A percentile compares a stretch with the other conserved stretches of the same genome.
phyloP scores from a whole-genome alignment of 2,329 filamentous ascomycete genomes.

The Exophiala alcalophila region DNA sequence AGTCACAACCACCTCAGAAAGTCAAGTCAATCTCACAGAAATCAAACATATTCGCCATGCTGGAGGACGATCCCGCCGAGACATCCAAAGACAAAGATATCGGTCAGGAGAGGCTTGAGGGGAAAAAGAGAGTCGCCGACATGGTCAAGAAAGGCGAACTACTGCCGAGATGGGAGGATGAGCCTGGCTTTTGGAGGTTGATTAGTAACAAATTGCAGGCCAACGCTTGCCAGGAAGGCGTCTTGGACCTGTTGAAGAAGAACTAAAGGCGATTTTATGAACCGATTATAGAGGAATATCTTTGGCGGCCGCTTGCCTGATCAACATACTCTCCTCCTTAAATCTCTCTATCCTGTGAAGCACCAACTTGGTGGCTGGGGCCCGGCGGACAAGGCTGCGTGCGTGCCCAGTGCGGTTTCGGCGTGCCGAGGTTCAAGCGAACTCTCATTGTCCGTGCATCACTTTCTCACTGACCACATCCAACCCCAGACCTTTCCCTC shows the following conservation, averaged over 20 bases:
- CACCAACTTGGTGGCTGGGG: too few relatives aligned
- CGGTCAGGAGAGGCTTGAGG: slow-evolving; percentile 8
- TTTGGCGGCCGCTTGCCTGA: too few relatives aligned
- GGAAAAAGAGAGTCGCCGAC: slow-evolving; percentile 23
- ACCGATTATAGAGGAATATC: too few relatives aligned
- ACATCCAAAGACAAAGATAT: slow-evolving; percentile 7
- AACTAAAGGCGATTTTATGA: neutral
- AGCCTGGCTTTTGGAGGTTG: slow-evolving; percentile 52
- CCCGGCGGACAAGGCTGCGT: too few relatives aligned
- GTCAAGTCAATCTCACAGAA: slow-evolving; percentile 17
- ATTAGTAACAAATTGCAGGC: slow-evolving; percentile 60
- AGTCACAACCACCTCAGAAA: slow-evolving; percentile 7
- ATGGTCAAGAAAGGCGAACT: slow-evolving; percentile 40
- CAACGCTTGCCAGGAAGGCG: slow-evolving; percentile 57
- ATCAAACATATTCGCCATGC: slow-evolving; percentile 24
- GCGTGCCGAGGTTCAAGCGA: slow-evolving; percentile 20
- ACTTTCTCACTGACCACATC: neutral
- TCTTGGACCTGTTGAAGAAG: slow-evolving; percentile 36
- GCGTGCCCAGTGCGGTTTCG: too few relatives aligned
- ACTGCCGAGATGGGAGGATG: slow-evolving; percentile 51
- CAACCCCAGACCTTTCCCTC: slow-evolving; percentile 4
- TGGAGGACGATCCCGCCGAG: slow-evolving; percentile 14
- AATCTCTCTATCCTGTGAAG: too few relatives aligned
- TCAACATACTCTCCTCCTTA: too few relatives aligned
- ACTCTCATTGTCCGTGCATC: too few relatives aligned